A percentile compares a stretch with the other conserved stretches of the same genome.
Conservation (phyloP, 208 protist genomes). For the Leishmania arabica region DNA sequence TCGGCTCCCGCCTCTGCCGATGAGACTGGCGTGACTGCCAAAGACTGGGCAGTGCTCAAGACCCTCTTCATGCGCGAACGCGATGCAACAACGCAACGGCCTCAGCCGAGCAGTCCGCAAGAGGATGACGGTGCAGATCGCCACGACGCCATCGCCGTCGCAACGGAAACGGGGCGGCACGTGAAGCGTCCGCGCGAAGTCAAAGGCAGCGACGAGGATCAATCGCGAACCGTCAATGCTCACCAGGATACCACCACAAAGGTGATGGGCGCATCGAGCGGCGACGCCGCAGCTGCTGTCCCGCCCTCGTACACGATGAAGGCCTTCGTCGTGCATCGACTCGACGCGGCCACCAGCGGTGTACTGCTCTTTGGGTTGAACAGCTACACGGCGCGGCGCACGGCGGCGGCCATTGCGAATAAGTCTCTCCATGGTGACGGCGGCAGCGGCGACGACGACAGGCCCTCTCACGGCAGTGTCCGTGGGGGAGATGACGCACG, state of each 20-base stretch:
- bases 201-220: background rate
- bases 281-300: background rate
- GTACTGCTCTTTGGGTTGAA: slow-evolving; percentile 82
- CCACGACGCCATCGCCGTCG: background rate
- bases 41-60: slow-evolving; percentile 44
- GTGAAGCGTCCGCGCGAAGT: slow-evolving; percentile 2
- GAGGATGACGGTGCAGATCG: background rate
- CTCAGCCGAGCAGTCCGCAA: background rate
- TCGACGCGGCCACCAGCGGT: slow-evolving; percentile 87
- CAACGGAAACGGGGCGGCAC: background rate
- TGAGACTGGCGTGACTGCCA: slow-evolving; percentile 26
- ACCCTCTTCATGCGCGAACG: background rate
- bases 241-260: background rate
- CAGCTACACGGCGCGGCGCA: slow-evolving; percentile 40
- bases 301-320: slow-evolving; percentile 22
- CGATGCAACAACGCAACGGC: background rate
- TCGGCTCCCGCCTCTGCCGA: background rate
- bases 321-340: slow-evolving; percentile 77
- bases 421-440: slow-evolving; percentile 22
- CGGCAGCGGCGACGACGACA: background rate
- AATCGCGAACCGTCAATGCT: background rate
- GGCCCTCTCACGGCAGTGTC: background rate
- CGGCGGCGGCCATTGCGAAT: slow-evolving; percentile 47
- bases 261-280: background rate
- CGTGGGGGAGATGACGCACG: background rate